Base-by-base conservation (phyloP, 2,329 filamentous ascomycete genomes). In the Phaeosphaeriaceae sp. region DNA sequence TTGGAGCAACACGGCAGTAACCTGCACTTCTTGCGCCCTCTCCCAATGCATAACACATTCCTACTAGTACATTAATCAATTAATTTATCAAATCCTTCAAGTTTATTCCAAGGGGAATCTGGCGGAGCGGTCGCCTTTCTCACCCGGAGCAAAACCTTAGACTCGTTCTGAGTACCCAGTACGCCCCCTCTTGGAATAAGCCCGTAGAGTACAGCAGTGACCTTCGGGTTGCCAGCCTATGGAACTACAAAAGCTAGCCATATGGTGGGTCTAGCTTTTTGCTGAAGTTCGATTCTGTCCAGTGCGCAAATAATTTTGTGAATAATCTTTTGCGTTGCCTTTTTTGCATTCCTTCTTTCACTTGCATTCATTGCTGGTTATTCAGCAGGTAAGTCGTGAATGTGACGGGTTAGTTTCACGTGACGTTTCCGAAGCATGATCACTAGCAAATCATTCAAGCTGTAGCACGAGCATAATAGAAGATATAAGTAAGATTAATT, bases 201-300 rank as follows among this genome's bases (percentile, higher is more conserved):
- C 48, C 42, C 32, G 32, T 23, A 28, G 41, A 35, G 30, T 15
- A 29, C 35, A 40, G 26, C 36, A 30, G 39, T 23, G 36, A 21
- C 30, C 21, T 23, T 26, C 36, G 17, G 32, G 43, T 3, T 39
- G 16, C 29, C 28, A 28, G 38, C 38, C 36, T 28, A 47, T 35
- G 26, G 45, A 28, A 36, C 20, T 32, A 16, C 26, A 21, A 42
- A 47, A 32, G 37, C 26, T 47, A 41, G 45, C 37, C 37, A 47
- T 42, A 48, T 30, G 38, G 37, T 48, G 38, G 45, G 45, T 39
- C 38, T 34, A 33, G 38, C 17, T 35, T 42, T 48, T 41, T 45
- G 20, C 20, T 4, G 40, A 15, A 17, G 20, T 48, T 33, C 36
- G 44, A 40, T 26, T 26, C 23, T 26, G 28, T 28, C 13, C n/a